Evolutionary conservation across 225 moss, liverwort and hornwort genomes (phyloP), one percentile per base, ranked within the genome.

Genomic region (Physcomitrellopsis africana): DNA sequence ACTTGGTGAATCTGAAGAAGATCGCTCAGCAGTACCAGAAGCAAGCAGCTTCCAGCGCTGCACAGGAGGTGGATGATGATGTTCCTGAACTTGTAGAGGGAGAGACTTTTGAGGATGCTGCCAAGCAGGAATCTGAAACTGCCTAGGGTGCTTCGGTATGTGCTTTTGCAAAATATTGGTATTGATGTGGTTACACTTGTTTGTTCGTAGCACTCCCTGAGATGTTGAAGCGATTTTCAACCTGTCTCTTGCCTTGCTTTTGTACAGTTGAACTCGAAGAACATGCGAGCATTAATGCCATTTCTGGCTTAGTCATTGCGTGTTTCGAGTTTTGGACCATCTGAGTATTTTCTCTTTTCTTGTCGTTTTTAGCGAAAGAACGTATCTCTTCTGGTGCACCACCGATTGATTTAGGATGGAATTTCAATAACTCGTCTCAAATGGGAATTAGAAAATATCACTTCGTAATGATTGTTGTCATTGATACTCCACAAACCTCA

Each of bases 11-110:
- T 64, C 63, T 88, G 68, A 88, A 63, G 80, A 88, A 83, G 85
- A 81, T 88, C 43, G 88, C 88, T 24, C 83, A 88, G 83, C 85
- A 88, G 76, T 85, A 54, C 67, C 81, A 88, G 85, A 88, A 83
- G 80, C 85, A 85, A 81, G 85, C 83, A 61, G 76, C 69, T 55
- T 60, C 70, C 0, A 83, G 83, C 15, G 76, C 75, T 58, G 81
- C 83, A 71, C 78, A 88, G 69, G 88, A 85, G 54, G n/a, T n/a
- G n/a, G 88, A 88, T 17, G 88, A 88, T 42, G 88, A 85, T 44
- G 85, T 88, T 12, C 85, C 88, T 46, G 85, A 88, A 17, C 83
- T 88, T 58, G 81, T 88, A 68, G 85, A 85, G 70, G 88, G 88
- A 62, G 85, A 76, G 81, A 88, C 72, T 52, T 88, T 88, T 71